Percentiles rank a stretch among this genome's conserved stretches.
phyloP scores from a whole-genome alignment of 495 filamentous ascomycete species.

The Penicillium alfredii region DNA sequence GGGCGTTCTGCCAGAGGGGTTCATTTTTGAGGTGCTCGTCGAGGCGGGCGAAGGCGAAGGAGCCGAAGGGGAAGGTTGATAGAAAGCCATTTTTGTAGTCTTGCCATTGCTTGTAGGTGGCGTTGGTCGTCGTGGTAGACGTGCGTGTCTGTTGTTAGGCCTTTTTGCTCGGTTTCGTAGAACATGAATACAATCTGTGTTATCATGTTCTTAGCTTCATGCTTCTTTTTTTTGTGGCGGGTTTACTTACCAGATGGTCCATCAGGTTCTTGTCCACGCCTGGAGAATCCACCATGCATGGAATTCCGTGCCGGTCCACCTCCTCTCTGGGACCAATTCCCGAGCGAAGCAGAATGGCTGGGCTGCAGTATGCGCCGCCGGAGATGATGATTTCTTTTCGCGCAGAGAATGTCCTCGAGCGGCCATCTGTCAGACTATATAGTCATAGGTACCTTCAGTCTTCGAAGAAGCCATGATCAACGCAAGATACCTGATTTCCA shows the following conservation, averaged over 20 bases:
- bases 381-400: constrained; percentile 47
- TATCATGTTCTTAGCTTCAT: background rate
- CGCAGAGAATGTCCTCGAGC: constrained; percentile 25
- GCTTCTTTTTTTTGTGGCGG: background rate
- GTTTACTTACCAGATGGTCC: constrained; percentile 41
- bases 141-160: constrained; percentile 37
- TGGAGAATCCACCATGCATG: constrained; percentile 41
- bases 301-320: constrained; percentile 41
- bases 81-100: constrained; percentile 46
- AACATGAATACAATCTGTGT: constrained; percentile 32
- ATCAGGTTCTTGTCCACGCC: constrained; percentile 52
- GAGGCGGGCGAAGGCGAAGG: constrained; percentile 48
- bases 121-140: constrained; percentile 37
- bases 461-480: constrained; percentile 11
- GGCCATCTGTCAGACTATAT: constrained; percentile 33
- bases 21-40: constrained; percentile 43
- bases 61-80: constrained; percentile 48
- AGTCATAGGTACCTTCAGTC: constrained; percentile 21
- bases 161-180: constrained; percentile 42
- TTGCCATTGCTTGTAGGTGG: constrained; percentile 41
- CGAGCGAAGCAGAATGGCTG: constrained; percentile 50
- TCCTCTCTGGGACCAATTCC: constrained; percentile 49
- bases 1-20: constrained; percentile 36
- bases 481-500: too few relatives aligned
- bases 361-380: constrained; percentile 51